A percentile compares a stretch with the other conserved stretches of the same genome.
Evolutionary conservation across 2,329 filamentous ascomycete species (phyloP).

Genomic region (Aspergillus transmontanensis): DNA sequence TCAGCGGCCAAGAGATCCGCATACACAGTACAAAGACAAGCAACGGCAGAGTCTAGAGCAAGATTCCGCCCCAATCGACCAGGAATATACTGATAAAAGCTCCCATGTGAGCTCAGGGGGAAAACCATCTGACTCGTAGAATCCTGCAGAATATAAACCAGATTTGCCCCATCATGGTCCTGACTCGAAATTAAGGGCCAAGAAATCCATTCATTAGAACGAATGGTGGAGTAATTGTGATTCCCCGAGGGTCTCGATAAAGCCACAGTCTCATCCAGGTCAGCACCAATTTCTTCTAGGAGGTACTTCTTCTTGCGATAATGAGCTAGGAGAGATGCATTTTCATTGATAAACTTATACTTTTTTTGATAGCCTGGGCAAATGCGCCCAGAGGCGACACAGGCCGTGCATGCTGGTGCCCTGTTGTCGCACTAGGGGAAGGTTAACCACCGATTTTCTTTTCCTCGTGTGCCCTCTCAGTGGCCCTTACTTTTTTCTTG

Average conservation of each 20-base stretch:
- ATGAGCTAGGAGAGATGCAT: neutral
- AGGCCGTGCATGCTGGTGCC: neutral
- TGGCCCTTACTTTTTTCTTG: neutral
- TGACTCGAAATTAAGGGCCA: neutral
- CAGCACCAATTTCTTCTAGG: neutral
- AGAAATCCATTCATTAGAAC: neutral
- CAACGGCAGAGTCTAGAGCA: neutral
- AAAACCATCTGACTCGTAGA: neutral
- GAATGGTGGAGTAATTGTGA: neutral
- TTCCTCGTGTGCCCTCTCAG: neutral
- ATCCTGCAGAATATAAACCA: neutral
- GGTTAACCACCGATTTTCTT: neutral
- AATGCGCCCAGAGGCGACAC: neutral
- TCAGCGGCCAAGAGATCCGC: neutral
- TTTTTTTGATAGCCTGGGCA: neutral
- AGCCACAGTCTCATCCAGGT: neutral
- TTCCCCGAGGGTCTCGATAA: no score
- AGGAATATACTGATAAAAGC: neutral
- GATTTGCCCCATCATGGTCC: neutral
- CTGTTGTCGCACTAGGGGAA: neutral
- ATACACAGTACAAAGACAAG: neutral
- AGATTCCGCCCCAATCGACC: neutral
- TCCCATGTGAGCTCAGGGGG: neutral
- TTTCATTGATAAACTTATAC: conserved; percentile 1
- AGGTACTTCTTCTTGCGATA: neutral